These are phyloP conservation scores for Bryopsis sp. DNA, from an alignment of 139 green algal species.

Conservation along the genomic window DNA sequence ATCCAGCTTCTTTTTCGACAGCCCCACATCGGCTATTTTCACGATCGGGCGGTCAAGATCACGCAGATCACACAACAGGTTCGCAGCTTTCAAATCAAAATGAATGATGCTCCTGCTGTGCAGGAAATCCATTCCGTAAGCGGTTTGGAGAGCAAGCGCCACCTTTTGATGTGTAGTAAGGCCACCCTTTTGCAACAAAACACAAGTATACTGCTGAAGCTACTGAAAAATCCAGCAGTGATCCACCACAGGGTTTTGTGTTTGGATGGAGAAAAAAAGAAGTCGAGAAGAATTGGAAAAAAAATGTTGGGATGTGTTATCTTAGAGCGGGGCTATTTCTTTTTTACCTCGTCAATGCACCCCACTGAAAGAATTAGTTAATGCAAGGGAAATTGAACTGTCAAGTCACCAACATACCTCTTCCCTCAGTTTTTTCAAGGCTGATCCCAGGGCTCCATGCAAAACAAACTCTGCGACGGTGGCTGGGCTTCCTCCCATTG, in stretches of 20 bases:
- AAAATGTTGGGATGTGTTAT: no score
- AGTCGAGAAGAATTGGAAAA: no score
- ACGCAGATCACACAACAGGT: constrained; percentile 58
- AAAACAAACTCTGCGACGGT: constrained; percentile 15
- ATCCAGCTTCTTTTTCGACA: constrained; percentile 58
- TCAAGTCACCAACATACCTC: not conserved
- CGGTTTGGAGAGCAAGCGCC: constrained; percentile 39
- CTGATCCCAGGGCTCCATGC: constrained; percentile 1
- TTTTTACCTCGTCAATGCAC: not conserved
- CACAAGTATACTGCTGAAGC: no score
- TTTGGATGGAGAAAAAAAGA: no score
- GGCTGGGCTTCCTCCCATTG: no score
- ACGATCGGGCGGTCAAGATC: constrained; percentile 43
- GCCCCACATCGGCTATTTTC: constrained; percentile 67
- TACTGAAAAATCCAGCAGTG: no score
- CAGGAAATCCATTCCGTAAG: constrained; percentile 61
- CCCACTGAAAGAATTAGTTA: not conserved
- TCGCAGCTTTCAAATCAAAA: constrained; percentile 54
- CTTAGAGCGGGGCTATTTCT: not conserved
- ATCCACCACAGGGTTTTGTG: no score
- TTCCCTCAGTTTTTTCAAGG: not conserved
- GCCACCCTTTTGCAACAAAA: not conserved
- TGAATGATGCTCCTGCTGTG: constrained; percentile 41
- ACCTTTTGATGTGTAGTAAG: not conserved
- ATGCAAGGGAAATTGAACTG: not conserved